Evolutionary conservation across 1,139 yeast genomes (phyloP).

Genomic region (Petasospora rhodanensis): DNA sequence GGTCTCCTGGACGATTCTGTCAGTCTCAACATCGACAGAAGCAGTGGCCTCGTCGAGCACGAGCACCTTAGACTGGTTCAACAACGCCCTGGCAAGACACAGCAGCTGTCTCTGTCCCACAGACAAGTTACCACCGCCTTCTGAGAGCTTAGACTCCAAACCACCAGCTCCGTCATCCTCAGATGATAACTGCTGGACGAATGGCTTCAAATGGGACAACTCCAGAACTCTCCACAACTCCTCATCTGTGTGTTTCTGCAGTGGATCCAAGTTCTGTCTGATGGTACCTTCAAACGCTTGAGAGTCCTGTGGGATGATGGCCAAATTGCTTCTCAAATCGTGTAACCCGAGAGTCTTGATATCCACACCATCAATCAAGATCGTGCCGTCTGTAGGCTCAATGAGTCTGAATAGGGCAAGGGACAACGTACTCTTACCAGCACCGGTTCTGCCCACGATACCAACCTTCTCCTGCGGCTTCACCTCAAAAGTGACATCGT

Average conservation of each 20-base stretch:
- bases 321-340: conserved; percentile 49
- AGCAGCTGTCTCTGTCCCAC: conserved; percentile 76
- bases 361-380: conserved; percentile 46
- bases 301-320: conserved; percentile 69
- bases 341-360: conserved; percentile 42
- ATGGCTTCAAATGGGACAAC: conserved; percentile 49
- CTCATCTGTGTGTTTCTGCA: conserved; percentile 44
- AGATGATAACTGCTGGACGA: conserved; percentile 34
- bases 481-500: conserved; percentile 46
- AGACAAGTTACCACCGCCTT: conserved; percentile 70
- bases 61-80: conserved; percentile 56
- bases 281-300: conserved; percentile 62
- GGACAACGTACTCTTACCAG: conserved; percentile 74
- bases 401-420: conserved; percentile 70
- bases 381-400: conserved; percentile 56
- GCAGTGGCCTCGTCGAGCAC: conserved; percentile 85
- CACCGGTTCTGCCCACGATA: conserved; percentile 83
- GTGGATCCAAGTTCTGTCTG: conserved; percentile 59
- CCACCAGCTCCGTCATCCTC: conserved; percentile 24
- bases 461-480: conserved; percentile 67
- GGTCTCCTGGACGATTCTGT: conserved; percentile 67
- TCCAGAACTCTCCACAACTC: conserved; percentile 52
- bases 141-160: conserved; percentile 40
- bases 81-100: conserved; percentile 70
- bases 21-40: conserved; percentile 79